Conservation (phyloP, 345 rosid species). For the Euphorbia tirucalli region DNA sequence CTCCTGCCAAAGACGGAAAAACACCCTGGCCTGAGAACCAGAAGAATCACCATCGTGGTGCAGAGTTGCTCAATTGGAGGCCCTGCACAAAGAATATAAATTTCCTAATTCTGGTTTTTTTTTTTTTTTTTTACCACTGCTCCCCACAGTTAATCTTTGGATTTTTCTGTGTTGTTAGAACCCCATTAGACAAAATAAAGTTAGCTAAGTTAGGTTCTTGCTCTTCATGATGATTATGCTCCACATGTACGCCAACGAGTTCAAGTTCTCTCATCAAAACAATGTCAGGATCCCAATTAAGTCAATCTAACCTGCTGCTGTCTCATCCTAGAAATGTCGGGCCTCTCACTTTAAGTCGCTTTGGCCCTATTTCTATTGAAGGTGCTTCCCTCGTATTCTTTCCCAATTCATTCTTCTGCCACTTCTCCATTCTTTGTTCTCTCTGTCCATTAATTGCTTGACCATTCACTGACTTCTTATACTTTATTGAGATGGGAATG, state of each 20-base stretch:
- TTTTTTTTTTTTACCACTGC: conserved; percentile 33
- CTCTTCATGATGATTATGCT: conserved; percentile 8
- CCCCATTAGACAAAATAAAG: conserved; percentile 46
- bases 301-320: conserved; percentile 46
- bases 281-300: conserved; percentile 12
- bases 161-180: conserved; percentile 43
- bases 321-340: conserved; percentile 44
- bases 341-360: conserved; percentile 65
- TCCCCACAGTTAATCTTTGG: conserved; percentile 40
- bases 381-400: conserved; percentile 39
- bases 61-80: conserved; percentile 31
- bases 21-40: conserved; percentile 49
- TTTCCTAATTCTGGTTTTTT: conserved; percentile 48
- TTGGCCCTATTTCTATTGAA: conserved; percentile 48
- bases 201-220: conserved; percentile 47
- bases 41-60: conserved; percentile 48
- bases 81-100: conserved; percentile 62
- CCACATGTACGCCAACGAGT: conserved; percentile 30
- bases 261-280: conserved; percentile 19
- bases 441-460: conserved; percentile 28
- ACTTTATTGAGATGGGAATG: conserved; percentile 48
- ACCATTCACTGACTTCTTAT: conserved; percentile 37
- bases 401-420: conserved; percentile 31
- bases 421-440: conserved; percentile 31
- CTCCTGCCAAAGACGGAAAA: conserved; percentile 49